Base-by-base conservation (phyloP, 2,329 filamentous ascomycete genomes). In the Fusarium sambucinum region DNA sequence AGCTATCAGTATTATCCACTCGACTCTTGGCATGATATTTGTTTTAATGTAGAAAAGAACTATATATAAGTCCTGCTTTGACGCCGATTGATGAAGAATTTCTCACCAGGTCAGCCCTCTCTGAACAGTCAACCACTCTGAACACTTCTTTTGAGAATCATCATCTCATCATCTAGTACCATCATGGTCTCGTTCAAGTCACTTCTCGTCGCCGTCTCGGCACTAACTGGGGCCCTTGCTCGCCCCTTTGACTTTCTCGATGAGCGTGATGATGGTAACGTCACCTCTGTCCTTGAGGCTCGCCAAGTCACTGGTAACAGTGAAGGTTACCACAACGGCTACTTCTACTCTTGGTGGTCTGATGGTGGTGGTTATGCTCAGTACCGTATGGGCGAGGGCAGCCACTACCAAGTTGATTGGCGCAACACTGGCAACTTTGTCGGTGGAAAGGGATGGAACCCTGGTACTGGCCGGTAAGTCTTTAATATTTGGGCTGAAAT, bases 291-390 rank as follows among this genome's bases (percentile, higher is more conserved):
- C 0, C 59, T 62, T 0, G 59, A 62, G 9, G 46, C 59, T 3
- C 59, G 59, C 0, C 59, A 62, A 1, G 56, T 62, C 33, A 62
- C 59, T 6, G 59, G 59, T 1, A 62, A 62, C 33, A 55, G 56
- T 3, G 59, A 61, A 19, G 59, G 59, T 0, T 46, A 46, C 14
- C 56, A 62, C 2, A 62, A 62, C 9, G 59, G 59, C 16, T 62
- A 62, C 57, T 62, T 62, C 40, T 62, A 62, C 56, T 62, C 59
- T n/a, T 62, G 59, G 59, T 62, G 59, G 59, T 41, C 46, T n/a
- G 59, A 62, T 6, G 59, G 59, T 1, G 57, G 56, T 6, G 59
- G 59, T 1, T 62, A 62, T 27, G 59, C 57, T 2, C 50, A 62
- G 27, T 62, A 62, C 40, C 25, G 1, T 0, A 62, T 62, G 59